phyloP scores from a whole-genome alignment of 2,329 filamentous ascomycete genomes.

The Myriosclerotinia curreyana region DNA sequence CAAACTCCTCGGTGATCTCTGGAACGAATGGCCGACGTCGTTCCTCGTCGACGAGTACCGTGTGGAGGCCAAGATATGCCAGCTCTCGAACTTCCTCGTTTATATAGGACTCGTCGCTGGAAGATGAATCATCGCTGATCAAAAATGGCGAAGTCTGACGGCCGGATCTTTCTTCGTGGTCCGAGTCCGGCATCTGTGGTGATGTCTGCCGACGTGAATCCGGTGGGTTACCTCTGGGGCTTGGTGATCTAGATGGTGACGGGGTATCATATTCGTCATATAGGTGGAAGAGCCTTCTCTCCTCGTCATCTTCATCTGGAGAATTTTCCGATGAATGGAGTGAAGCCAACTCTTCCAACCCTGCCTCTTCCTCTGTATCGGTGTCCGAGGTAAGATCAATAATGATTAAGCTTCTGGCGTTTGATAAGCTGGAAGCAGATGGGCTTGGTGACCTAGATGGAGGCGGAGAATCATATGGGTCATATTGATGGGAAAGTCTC shows the following conservation, averaged over 20 bases:
- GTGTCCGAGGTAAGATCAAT: neutral
- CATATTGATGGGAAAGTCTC: neutral
- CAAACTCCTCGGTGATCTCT: neutral
- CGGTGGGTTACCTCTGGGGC: neutral
- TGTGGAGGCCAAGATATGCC: neutral
- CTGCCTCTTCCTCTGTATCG: neutral
- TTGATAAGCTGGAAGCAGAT: too few relatives aligned
- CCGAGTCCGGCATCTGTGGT: neutral
- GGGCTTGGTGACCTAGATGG: neutral
- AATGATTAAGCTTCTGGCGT: neutral
- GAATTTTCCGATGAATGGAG: too few relatives aligned
- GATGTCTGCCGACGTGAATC: neutral
- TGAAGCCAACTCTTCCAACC: neutral
- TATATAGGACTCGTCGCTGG: neutral
- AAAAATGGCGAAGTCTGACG: neutral
- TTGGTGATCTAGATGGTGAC: neutral
- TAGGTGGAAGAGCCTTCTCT: neutral
- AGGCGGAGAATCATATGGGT: neutral
- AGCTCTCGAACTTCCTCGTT: neutral
- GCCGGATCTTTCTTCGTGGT: neutral
- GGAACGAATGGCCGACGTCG: neutral
- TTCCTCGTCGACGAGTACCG: neutral
- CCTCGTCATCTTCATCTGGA: too few relatives aligned
- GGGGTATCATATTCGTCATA: neutral
- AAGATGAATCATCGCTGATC: neutral